phyloP scores from a whole-genome alignment of 2,329 filamentous ascomycete species.

The Tympanopsis confertula region DNA sequence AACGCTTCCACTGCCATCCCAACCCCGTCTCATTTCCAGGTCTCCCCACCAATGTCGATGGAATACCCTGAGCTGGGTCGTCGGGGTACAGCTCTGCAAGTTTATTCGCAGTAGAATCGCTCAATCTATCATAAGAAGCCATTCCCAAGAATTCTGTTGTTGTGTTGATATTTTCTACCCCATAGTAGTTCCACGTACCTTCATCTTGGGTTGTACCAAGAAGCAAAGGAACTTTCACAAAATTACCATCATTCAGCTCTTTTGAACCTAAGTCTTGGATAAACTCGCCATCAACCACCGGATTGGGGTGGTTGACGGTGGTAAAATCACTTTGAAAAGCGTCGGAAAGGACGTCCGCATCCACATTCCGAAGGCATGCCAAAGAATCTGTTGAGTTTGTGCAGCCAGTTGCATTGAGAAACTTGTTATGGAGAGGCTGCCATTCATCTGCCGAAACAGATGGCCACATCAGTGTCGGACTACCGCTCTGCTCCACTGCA shows the following conservation, averaged over 20 bases:
- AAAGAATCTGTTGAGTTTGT: conserved; percentile 19
- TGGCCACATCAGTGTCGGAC: conserved; percentile 16
- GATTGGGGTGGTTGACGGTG: conserved; percentile 27
- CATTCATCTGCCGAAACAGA: conserved; percentile 19
- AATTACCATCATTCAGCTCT: conserved; percentile 26
- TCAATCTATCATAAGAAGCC: conserved; percentile 31
- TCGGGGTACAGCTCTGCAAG: conserved; percentile 35
- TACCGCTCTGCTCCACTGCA: conserved; percentile 40
- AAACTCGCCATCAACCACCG: conserved; percentile 33
- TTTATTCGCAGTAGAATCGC: conserved; percentile 24
- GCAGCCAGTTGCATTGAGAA: conserved; percentile 21
- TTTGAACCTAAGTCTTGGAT: conserved; percentile 33
- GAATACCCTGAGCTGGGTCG: conserved; percentile 17
- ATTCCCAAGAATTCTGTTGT: conserved; percentile 26
- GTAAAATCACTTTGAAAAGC: conserved; percentile 17
- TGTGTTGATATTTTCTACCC: conserved; percentile 24
- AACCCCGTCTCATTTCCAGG: no score
- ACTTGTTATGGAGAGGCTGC: conserved; percentile 16
- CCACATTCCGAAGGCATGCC: conserved; percentile 20
- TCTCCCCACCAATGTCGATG: no score
- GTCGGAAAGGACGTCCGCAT: conserved; percentile 17
- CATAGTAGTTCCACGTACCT: conserved; percentile 24
- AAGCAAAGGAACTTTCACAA: conserved; percentile 29
- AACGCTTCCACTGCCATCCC: no score
- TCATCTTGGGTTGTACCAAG: conserved; percentile 37